Evolutionary conservation across 2,329 filamentous ascomycete genomes (phyloP).

Genomic region (Teratosphaeria destructans): DNA sequence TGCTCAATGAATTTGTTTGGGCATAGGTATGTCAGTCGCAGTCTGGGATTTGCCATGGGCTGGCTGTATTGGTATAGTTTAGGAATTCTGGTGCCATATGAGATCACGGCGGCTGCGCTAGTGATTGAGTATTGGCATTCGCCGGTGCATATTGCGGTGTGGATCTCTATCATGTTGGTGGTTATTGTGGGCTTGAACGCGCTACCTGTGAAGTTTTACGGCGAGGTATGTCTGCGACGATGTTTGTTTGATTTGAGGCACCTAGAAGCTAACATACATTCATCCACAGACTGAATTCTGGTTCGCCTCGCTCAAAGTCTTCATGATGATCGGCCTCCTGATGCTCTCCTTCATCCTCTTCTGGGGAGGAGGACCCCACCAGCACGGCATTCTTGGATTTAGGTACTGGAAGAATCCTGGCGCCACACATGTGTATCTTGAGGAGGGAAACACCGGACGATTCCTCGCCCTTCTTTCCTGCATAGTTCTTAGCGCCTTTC

Average conservation of each 20-base stretch:
- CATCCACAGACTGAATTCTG: conserved; percentile 23
- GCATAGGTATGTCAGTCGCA: conserved; percentile 34
- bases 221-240: conserved; percentile 23
- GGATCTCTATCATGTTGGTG: conserved; percentile 29
- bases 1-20: conserved; percentile 41
- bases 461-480: conserved; percentile 44
- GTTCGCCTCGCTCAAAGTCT: conserved; percentile 39
- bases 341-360: conserved; percentile 46
- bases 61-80: conserved; percentile 33
- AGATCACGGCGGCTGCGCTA: conserved; percentile 27
- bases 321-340: conserved; percentile 41
- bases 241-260: not conserved
- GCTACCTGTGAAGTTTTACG: conserved; percentile 40
- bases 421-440: conserved; percentile 40
- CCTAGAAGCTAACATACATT: not conserved
- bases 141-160: conserved; percentile 30
- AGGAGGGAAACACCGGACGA: conserved; percentile 36
- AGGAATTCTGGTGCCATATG: conserved; percentile 29
- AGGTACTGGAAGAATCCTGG: conserved; percentile 41
- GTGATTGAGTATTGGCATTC: conserved; percentile 27
- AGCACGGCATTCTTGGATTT: conserved; percentile 39
- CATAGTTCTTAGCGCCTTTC: conserved; percentile 42
- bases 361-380: conserved; percentile 45
- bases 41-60: conserved; percentile 36
- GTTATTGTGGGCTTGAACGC: conserved; percentile 36